Evolutionary conservation across 352 stramenopile genomes (phyloP), one percentile per base, ranked within the genome.

Genomic region (Globisporangium okanoganense): DNA sequence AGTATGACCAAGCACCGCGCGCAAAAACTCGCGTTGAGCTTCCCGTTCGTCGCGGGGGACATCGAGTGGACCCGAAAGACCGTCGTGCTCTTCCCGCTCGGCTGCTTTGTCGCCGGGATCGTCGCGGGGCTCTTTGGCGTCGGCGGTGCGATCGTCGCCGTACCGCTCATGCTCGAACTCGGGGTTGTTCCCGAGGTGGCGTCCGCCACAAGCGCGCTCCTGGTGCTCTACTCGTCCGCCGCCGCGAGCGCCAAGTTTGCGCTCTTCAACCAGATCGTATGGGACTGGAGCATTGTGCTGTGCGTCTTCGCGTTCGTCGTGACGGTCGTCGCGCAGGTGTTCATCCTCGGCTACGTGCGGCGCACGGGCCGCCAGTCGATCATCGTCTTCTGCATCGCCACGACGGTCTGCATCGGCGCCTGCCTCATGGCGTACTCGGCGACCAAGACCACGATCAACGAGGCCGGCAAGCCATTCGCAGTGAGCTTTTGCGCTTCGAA

Each of bases 121-220:
- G 65, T 81, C 13, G 74, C 76, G 3, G 72, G 65, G 2, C 66
- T 85, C 45, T 75, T 88, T 45, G 78, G 73, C 58, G 70, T 87
- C 35, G 78, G 76, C 24, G 78, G 71, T 18, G 76, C 67, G 25
- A 76, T 85, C 63, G 74, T 90, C 58, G 78, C 74, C 10, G 76
- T 78, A 0, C 80, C 78, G 3, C 62, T 90, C 20, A 73, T 87
- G 72, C 71, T 90, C 20, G 78, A 87, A 56, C 58, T 84, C 60
- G 78, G 76, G 7, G 73, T 89, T 35, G 50, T 82, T 3, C 75
- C 79, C 0, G 70, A 84, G 47, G 79, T 87, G 9, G 73, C 70
- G 5, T 78, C 71, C 3, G 69, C 78, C 12, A 86, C 65, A 2
- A 83, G 56, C 24, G 72, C 79, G 22, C 43, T 82, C 22, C 73